Base-by-base conservation (phyloP, 352 stramenopile genomes). In the Pythium plurisporium region DNA sequence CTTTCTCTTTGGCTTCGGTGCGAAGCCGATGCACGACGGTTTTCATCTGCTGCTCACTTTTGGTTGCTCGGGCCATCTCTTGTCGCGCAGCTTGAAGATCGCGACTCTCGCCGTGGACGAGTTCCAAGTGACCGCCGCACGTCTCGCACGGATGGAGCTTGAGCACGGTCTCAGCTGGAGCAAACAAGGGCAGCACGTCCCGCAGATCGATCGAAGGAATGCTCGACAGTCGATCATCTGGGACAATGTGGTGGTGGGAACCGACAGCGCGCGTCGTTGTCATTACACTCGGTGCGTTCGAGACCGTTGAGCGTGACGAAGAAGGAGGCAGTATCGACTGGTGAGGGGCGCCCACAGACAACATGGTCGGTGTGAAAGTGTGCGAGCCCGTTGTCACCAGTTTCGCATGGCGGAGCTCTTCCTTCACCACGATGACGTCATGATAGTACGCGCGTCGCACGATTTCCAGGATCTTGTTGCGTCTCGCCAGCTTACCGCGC, bases 371-470 rank as follows among this genome's bases (percentile, higher is more conserved):
- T 5, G n/a, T 43, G 31, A 47, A 31, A 10, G 27, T 15, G 44
- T 37, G 11, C 12, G 56, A 26, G 47, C 20, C 42, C 41, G 42
- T 42, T 41, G 33, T 29, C 25, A 55, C 52, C 11, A 31, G 30
- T n/a, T 27, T 50, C 43, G 14, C 36, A 20, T 82, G 69, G 1
- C 75, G 79, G 14, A 94, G 61, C 40, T 90, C 77, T 37, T 94
- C 83, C 53, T 94, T 94, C 40, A 94, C 70, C n/a, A 88, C 54
- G 54, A 94, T 78, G 23, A 94, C 73, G 60, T 91, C 82, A 47
- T 86, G 79, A 56, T 91, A 90, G 61, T 94, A 94, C 2, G 82
- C 81, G 12, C 74, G 72, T 2, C 83, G 77, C 49, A 91, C 82
- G 30, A 88, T 70, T 31, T 91, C 82, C 20, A 91, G 68, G 53